phyloP scores from a whole-genome alignment of 352 stramenopile species.

The Phytopythium delawarense region DNA sequence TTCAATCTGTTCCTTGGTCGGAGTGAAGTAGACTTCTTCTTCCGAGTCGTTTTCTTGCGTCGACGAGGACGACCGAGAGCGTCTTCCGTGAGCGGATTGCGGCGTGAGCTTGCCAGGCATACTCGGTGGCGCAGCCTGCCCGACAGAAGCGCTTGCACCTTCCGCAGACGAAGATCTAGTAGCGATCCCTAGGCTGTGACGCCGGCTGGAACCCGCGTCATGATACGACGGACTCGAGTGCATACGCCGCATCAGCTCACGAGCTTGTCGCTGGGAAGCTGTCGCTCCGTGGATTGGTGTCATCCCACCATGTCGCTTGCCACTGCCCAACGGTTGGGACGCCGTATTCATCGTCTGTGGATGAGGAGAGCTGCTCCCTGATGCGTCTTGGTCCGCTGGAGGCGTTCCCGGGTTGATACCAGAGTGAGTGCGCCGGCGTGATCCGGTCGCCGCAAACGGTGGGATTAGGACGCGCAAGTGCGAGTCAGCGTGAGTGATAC shows the following conservation, averaged over 20 bases:
- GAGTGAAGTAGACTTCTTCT: slow-evolving; percentile 14
- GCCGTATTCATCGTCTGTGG: neutral
- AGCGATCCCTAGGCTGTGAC: neutral
- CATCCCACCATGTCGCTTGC: slow-evolving; percentile 1
- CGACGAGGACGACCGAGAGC: slow-evolving; percentile 19
- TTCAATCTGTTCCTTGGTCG: slow-evolving; percentile 9
- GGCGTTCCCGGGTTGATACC: neutral
- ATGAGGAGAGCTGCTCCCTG: neutral
- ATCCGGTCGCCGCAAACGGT: neutral
- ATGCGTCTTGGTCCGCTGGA: neutral
- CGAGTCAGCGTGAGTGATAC: slow-evolving; percentile 11
- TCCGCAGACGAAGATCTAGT: neutral
- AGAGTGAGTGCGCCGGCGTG: neutral
- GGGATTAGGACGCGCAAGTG: slow-evolving; percentile 19
- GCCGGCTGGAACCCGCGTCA: neutral
- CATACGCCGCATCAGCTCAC: neutral
- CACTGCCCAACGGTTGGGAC: neutral
- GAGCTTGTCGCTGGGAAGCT: slow-evolving; percentile 3
- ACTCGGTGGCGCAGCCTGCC: neutral
- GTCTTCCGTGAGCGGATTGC: neutral
- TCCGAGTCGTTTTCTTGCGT: slow-evolving; percentile 26
- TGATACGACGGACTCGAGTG: neutral
- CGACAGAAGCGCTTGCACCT: neutral
- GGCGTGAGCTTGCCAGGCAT: neutral
- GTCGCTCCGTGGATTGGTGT: slow-evolving; percentile 6